Conservation (phyloP, 2,329 filamentous ascomycete genomes). For the Elsinoe necatrix region DNA sequence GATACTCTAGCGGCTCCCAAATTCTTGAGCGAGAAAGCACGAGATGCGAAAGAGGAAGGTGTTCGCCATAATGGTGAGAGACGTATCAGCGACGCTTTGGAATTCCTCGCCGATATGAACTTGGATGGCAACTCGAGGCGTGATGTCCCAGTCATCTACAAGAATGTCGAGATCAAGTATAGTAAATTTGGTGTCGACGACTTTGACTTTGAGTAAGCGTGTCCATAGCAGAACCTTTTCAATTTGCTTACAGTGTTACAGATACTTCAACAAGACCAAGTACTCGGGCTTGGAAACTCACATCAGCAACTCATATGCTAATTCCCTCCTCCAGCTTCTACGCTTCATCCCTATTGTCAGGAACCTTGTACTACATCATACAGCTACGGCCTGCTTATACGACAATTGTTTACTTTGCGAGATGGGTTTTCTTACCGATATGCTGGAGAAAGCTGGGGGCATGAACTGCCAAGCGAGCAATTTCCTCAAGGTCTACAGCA, state of each 20-base stretch:
- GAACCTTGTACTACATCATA: slow-evolving; percentile 81
- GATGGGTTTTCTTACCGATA: slow-evolving; percentile 90
- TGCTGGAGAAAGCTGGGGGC: slow-evolving; percentile 91
- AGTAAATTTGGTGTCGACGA: slow-evolving; percentile 99
- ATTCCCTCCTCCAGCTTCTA: slow-evolving; percentile 81
- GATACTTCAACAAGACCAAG: slow-evolving; percentile 87
- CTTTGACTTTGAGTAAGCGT: slow-evolving; percentile 80
- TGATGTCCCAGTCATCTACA: slow-evolving; percentile 81
- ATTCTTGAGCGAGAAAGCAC: slow-evolving; percentile 85
- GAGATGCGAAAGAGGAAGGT: slow-evolving; percentile 53
- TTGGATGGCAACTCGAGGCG: slow-evolving; percentile 64
- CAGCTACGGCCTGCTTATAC: slow-evolving; percentile 72
- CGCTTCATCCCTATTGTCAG: slow-evolving; percentile 82
- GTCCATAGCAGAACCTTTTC: background rate
- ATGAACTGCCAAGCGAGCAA: slow-evolving; percentile 96
- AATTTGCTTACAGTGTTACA: slow-evolving; percentile 30
- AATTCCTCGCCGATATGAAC: slow-evolving; percentile 58
- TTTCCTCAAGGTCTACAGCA: slow-evolving; percentile 79
- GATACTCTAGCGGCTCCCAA: slow-evolving; percentile 69
- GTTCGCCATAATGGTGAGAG: slow-evolving; percentile 34
- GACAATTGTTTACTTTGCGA: slow-evolving; percentile 87
- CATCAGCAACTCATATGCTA: slow-evolving; percentile 93
- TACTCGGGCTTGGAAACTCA: slow-evolving; percentile 94
- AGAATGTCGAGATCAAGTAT: slow-evolving; percentile 95
- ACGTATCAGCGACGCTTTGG: slow-evolving; percentile 49